Conservation (phyloP, 1,139 yeast species). For the Eremothecium cymbalariae region DNA sequence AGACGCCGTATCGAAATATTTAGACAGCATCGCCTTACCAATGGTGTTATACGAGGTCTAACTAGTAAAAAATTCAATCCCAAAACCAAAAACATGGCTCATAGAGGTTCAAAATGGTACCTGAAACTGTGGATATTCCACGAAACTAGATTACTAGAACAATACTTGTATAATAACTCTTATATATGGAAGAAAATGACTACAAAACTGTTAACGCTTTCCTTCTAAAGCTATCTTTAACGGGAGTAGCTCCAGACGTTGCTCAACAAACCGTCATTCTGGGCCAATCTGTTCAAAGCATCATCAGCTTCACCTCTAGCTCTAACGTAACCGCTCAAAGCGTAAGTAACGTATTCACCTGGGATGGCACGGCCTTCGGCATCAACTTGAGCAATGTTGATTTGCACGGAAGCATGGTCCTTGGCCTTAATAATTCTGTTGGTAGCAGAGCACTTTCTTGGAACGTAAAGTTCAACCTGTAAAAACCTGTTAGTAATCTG, state of each 20-base stretch:
- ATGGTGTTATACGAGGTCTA: no score
- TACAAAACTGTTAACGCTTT: no score
- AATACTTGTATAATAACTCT: no score
- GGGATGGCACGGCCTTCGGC: slow-evolving; percentile 93
- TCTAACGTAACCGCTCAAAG: slow-evolving; percentile 93
- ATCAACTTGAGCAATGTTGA: slow-evolving; percentile 81
- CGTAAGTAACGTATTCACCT: slow-evolving; percentile 90
- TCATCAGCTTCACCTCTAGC: slow-evolving; percentile 95
- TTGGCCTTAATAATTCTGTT: slow-evolving; percentile 99
- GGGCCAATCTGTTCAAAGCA: slow-evolving; percentile 98
- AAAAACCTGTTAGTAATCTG: no score
- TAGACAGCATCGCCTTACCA: no score
- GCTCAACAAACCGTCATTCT: slow-evolving; percentile 96
- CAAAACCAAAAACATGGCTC: no score
- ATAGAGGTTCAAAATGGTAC: no score
- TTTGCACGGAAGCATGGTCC: slow-evolving; percentile 98
- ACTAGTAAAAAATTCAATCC: no score
- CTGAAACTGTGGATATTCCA: no score
- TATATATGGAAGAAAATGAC: no score
- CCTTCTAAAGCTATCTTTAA: slow-evolving; percentile 39
- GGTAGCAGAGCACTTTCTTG: slow-evolving; percentile 99
- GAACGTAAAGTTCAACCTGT: slow-evolving; percentile 99
- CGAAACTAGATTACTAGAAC: no score
- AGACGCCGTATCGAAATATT: no score
- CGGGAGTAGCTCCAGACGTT: slow-evolving; percentile 99